These are phyloP conservation scores for Paraphoma sp. DNA, from an alignment of 2,329 filamentous ascomycete genomes.

Conservation along the genomic window DNA sequence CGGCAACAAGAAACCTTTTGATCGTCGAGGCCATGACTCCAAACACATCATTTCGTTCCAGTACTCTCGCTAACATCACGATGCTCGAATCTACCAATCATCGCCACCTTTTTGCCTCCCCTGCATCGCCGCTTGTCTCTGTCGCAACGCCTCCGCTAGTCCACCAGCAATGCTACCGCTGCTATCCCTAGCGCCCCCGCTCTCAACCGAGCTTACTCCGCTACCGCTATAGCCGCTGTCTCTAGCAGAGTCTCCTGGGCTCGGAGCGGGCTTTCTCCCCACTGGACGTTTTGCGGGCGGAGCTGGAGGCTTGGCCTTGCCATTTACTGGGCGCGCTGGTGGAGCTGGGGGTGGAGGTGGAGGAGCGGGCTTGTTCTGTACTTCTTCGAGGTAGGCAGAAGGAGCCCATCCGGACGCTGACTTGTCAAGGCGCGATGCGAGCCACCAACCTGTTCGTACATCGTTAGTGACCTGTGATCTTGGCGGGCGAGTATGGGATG, in stretches of 20 bases:
- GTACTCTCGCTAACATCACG: background rate
- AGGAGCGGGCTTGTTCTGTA: conserved; percentile 63
- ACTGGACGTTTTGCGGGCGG: conserved; percentile 83
- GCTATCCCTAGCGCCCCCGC: conserved; percentile 47
- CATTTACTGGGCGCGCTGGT: conserved; percentile 67
- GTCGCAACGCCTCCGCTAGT: conserved; percentile 57
- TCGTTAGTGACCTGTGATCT: conserved; percentile 23
- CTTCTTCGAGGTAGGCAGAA: conserved; percentile 90
- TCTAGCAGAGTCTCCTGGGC: conserved; percentile 63
- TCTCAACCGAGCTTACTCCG: conserved; percentile 45
- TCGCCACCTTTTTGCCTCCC: conserved; percentile 44
- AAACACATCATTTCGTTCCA: background rate
- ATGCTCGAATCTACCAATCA: conserved; percentile 35
- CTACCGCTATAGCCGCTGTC: conserved; percentile 63
- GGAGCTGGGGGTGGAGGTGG: conserved; percentile 57
- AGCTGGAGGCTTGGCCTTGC: conserved; percentile 75
- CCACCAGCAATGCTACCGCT: conserved; percentile 56
- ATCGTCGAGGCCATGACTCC: too few species aligned
- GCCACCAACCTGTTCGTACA: conserved; percentile 81
- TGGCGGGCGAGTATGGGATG: background rate
- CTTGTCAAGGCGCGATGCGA: conserved; percentile 75
- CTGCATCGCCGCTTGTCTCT: conserved; percentile 58
- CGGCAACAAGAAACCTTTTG: too few species aligned
- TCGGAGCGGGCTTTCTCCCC: conserved; percentile 71
- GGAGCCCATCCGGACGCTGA: conserved; percentile 91